phyloP scores from a whole-genome alignment of 306 rosid genomes.

The Lathyrus tuberosus region DNA sequence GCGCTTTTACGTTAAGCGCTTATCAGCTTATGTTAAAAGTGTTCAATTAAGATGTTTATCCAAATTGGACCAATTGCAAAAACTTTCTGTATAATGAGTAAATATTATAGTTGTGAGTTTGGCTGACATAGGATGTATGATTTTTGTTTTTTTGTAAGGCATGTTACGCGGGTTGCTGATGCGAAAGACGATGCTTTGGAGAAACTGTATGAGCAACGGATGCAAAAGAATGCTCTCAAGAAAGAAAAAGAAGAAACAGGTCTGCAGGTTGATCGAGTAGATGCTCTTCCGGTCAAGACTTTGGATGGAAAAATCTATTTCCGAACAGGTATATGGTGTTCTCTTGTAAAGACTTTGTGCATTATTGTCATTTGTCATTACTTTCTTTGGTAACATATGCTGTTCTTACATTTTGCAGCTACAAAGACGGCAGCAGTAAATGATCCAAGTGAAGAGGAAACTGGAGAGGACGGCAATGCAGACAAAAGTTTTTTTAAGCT shows the following conservation, averaged over 20 bases:
- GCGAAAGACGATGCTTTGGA: conserved; percentile 89
- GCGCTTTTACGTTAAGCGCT: too few relatives aligned
- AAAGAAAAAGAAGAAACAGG: conserved; percentile 61
- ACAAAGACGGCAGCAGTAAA: conserved; percentile 49
- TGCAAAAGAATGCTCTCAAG: conserved; percentile 58
- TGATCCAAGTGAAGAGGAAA: conserved; percentile 50
- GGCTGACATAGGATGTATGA: too few relatives aligned
- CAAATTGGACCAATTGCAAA: background rate
- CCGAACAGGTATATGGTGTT: conserved; percentile 54
- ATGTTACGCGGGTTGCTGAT: conserved; percentile 90
- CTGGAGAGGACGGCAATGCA: conserved; percentile 44
- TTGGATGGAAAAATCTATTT: conserved; percentile 74
- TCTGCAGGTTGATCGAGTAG: conserved; percentile 75
- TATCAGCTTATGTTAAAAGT: too few relatives aligned
- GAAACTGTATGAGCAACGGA: conserved; percentile 78
- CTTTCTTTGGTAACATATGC: conserved; percentile 26
- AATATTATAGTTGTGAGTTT: too few relatives aligned
- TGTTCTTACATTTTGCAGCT: conserved; percentile 45
- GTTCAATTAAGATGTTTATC: background rate
- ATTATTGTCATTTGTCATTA: conserved; percentile 10
- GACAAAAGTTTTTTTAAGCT: conserved; percentile 61
- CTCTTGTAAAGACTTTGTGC: conserved; percentile 5
- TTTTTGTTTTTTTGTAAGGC: conserved; percentile 54
- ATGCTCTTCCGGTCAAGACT: conserved; percentile 89
- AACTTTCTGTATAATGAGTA: background rate